A percentile compares a stretch with the other conserved stretches of the same genome.
Conservation (phyloP, 2,329 filamentous ascomycete genomes). For the Fusarium lateritium region DNA sequence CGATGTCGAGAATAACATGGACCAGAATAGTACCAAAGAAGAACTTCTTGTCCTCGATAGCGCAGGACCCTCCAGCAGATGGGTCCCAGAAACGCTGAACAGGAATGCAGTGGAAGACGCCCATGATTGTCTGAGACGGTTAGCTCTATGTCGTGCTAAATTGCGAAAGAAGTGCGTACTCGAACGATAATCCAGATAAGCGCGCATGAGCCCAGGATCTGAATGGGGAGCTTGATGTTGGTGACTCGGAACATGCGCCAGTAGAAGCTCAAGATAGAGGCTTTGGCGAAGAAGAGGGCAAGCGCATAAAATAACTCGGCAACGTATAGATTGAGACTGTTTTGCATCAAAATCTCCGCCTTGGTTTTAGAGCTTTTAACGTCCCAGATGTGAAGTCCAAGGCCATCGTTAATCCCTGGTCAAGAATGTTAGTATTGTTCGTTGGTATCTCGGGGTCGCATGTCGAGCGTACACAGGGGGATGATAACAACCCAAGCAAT, state of each 20-base stretch:
- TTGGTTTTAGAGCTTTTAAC: constrained; percentile 13
- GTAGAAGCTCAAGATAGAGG: constrained; percentile 51
- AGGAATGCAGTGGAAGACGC: constrained; percentile 40
- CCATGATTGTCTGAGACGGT: constrained; percentile 25
- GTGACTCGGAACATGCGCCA: constrained; percentile 51
- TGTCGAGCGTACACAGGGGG: constrained; percentile 23
- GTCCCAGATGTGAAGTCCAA: constrained; percentile 38
- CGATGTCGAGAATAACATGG: constrained; percentile 52
- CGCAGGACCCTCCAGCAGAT: constrained; percentile 15
- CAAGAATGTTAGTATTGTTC: constrained; percentile 5
- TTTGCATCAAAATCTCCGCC: constrained; percentile 17
- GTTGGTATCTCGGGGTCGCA: neutral
- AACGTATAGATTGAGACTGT: constrained; percentile 35
- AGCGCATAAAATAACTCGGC: constrained; percentile 50
- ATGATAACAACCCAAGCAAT: constrained; percentile 38
- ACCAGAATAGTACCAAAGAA: constrained; percentile 53
- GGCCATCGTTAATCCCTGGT: constrained; percentile 34
- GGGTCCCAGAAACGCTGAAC: constrained; percentile 39
- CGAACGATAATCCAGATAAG: constrained; percentile 51
- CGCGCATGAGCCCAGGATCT: constrained; percentile 42
- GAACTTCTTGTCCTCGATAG: constrained; percentile 51
- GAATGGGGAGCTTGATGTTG: constrained; percentile 47
- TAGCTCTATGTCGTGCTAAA: neutral
- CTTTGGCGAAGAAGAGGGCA: constrained; percentile 48
- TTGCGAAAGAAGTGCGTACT: constrained; percentile 2